Conservation (phyloP, 306 rosid species). For the Canavalia gladiata region DNA sequence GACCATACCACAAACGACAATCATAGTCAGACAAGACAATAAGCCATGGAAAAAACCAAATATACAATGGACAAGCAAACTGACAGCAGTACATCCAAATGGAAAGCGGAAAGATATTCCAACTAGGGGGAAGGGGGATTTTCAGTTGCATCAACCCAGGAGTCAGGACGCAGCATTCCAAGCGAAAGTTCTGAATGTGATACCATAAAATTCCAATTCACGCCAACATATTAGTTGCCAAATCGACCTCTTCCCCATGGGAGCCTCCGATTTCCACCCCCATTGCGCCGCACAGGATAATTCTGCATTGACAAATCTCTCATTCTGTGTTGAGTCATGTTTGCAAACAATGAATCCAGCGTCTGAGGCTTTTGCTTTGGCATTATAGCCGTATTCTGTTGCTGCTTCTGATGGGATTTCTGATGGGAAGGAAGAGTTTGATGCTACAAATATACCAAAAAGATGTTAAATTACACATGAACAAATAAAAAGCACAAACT, state of each 20-base stretch:
- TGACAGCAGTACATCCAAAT: slow-evolving; percentile 14
- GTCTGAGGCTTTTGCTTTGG: slow-evolving; percentile 81
- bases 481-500: background rate
- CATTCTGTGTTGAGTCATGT: slow-evolving; percentile 89
- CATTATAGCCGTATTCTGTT: slow-evolving; percentile 48
- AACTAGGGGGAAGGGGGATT: background rate
- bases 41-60: too few relatives aligned
- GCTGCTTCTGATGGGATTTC: slow-evolving; percentile 52
- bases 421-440: slow-evolving; percentile 49
- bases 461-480: background rate
- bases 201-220: background rate
- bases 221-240: slow-evolving; percentile 60
- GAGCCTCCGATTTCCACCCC: slow-evolving; percentile 63
- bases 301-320: slow-evolving; percentile 64
- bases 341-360: slow-evolving; percentile 84
- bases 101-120: slow-evolving; percentile 2
- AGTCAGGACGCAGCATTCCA: slow-evolving; percentile 25
- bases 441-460: slow-evolving; percentile 44
- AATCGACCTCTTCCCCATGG: slow-evolving; percentile 80
- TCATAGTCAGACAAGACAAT: background rate
- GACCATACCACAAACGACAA: background rate
- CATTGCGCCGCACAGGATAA: slow-evolving; percentile 56
- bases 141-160: slow-evolving; percentile 36
- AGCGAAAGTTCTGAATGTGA: background rate
- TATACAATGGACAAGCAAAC: slow-evolving; percentile 38